Evolutionary conservation across 2,329 filamentous ascomycete species (phyloP), one percentile per base, ranked within the genome.

Genomic region (Didymella pomorum): DNA sequence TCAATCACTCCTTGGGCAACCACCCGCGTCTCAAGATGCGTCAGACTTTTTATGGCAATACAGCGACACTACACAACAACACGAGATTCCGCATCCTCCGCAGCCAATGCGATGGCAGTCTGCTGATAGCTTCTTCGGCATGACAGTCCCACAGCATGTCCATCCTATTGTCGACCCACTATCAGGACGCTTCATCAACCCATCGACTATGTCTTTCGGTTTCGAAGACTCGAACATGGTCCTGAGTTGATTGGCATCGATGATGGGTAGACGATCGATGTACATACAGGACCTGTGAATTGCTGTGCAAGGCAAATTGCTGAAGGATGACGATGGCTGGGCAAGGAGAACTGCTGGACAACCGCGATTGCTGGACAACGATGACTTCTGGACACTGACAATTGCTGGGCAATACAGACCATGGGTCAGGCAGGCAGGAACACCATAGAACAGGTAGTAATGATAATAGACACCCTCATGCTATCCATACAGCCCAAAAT

Each of bases 171-270:
- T 41, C 37, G 37, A 41, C 11, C 41, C 41, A 43, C 41, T 43
- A 26, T 43, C 41, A 43, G 41, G 41, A 43, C 41, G 37, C 18
- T 41, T 41, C 11, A 41, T 41, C 37, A 41, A 41, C 20, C 37
- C 20, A 23, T 26, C 21, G 14, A 43, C 23, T 3, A 26, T n/a
- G 23, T 4, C 41, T 26, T 43, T 41, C 11, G 11, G 37, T 21
- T 2, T 23, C 3, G 37, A 23, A 41, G 37, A 41, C 37, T 23
- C 20, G 8, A 23, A 16, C 37, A 14, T 41, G 37, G 20, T 41
- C 20, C 11, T 41, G 37, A 41, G 37, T 41, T 41, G 37, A 41
- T 10, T 41, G 37, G 37, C 8, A 20, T 41, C 20, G 10, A 23
- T 23, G 16, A 21, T 41, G 18, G 20, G 20, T 41, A 41, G 37